Percentiles rank a stretch among this genome's conserved stretches.
phyloP scores from a whole-genome alignment of 2,329 filamentous ascomycete genomes.

The Aspergillus proliferans region DNA sequence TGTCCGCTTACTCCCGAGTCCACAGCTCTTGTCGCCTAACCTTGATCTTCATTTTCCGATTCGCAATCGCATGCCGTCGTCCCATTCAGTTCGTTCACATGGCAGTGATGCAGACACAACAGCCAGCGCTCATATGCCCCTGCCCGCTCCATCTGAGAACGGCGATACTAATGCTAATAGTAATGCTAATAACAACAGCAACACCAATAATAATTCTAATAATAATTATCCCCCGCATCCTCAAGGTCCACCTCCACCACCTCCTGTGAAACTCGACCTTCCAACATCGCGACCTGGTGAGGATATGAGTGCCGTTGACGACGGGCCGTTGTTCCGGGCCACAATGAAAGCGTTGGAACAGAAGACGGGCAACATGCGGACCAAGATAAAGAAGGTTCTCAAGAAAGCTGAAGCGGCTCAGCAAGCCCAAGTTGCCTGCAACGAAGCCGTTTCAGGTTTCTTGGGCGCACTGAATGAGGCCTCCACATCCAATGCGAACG shows the following conservation, averaged over 20 bases:
- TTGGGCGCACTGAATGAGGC: conserved; percentile 82
- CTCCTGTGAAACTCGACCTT: conserved; percentile 74
- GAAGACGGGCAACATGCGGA: conserved; percentile 90
- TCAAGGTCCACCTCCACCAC: conserved; percentile 23
- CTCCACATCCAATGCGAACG: conserved; percentile 84
- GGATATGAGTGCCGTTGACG: conserved; percentile 77
- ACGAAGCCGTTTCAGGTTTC: conserved; percentile 76
- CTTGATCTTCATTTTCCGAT: conserved; percentile 67
- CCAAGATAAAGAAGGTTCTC: conserved; percentile 91
- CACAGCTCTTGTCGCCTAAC: conserved; percentile 63
- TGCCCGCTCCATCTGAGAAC: conserved; percentile 27
- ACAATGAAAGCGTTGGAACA: conserved; percentile 96
- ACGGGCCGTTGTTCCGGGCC: conserved; percentile 90
- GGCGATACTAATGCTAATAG: conserved; percentile 9
- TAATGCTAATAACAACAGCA: background rate
- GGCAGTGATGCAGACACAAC: conserved; percentile 62
- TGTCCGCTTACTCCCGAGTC: conserved; percentile 35
- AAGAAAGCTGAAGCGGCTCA: conserved; percentile 89
- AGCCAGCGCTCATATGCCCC: conserved; percentile 25
- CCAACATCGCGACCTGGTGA: conserved; percentile 77
- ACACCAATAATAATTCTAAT: background rate
- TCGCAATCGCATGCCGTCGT: conserved; percentile 75
- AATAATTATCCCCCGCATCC: conserved; percentile 8
- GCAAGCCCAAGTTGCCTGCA: conserved; percentile 71
- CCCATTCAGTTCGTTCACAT: conserved; percentile 78